Percentiles rank a stretch among this genome's conserved stretches.
These are phyloP conservation scores for Rosa rugosa DNA, from an alignment of 306 rosid genomes.

Conservation along the genomic window DNA sequence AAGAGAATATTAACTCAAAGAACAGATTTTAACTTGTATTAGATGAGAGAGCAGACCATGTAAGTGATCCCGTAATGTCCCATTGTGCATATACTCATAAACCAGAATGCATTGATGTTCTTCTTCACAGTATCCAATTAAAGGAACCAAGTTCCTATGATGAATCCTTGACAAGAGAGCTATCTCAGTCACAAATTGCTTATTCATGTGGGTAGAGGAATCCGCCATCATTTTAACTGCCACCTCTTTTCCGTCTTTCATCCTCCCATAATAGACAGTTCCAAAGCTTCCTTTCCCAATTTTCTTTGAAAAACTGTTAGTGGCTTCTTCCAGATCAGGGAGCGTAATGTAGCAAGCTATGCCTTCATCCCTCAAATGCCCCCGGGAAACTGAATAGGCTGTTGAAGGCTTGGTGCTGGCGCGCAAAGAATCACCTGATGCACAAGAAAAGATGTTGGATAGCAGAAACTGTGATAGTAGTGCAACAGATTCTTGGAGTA, in stretches of 20 bases:
- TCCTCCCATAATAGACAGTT: slow-evolving; percentile 86
- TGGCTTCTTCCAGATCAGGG: slow-evolving; percentile 78
- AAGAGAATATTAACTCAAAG: slow-evolving; percentile 19
- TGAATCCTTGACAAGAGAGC: slow-evolving; percentile 94
- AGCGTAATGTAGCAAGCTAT: slow-evolving; percentile 70
- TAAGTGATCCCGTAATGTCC: slow-evolving; percentile 86
- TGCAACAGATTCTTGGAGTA: slow-evolving; percentile 11
- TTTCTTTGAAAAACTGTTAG: slow-evolving; percentile 65
- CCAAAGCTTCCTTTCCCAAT: slow-evolving; percentile 98
- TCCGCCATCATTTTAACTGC: slow-evolving; percentile 97
- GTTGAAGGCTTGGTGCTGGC: slow-evolving; percentile 60
- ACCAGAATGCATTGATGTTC: slow-evolving; percentile 81
- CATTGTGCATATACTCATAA: slow-evolving; percentile 96
- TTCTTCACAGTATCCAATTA: slow-evolving; percentile 94
- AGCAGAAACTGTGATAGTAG: slow-evolving; percentile 10
- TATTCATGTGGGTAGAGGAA: slow-evolving; percentile 69
- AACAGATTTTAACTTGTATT: not conserved
- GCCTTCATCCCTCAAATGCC: slow-evolving; percentile 77
- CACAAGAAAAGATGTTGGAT: slow-evolving; percentile 26
- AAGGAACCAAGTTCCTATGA: slow-evolving; percentile 97
- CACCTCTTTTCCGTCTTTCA: slow-evolving; percentile 94
- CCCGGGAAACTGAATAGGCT: slow-evolving; percentile 51
- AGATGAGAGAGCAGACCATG: slow-evolving; percentile 51
- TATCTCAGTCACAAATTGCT: slow-evolving; percentile 90
- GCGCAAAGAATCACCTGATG: slow-evolving; percentile 60